Evolutionary conservation across 805 yeast genomes (phyloP).

Genomic region (Kurtzmaniella cleridarum): DNA sequence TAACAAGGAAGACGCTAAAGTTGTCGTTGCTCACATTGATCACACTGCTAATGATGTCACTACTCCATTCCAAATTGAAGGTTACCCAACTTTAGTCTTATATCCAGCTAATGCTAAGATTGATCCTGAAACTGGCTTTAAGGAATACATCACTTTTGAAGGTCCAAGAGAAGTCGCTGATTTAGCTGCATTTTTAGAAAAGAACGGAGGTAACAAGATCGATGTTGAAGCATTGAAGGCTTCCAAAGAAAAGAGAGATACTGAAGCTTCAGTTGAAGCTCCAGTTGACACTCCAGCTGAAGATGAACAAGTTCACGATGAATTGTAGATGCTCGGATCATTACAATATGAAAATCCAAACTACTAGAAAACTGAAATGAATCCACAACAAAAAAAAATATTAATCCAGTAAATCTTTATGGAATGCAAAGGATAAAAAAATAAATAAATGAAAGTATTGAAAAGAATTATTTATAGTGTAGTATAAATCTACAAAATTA

Average conservation of each 20-base stretch:
- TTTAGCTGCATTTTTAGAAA: constrained; percentile 65
- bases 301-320: constrained; percentile 5
- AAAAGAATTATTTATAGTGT: too few species aligned
- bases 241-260: constrained; percentile 18
- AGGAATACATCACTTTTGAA: constrained; percentile 53
- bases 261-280: constrained; percentile 23
- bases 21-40: constrained; percentile 80
- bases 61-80: constrained; percentile 58
- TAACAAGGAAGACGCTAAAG: constrained; percentile 45
- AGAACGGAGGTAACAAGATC: constrained; percentile 56
- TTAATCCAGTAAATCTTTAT: background rate
- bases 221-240: constrained; percentile 41
- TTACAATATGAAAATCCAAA: background rate
- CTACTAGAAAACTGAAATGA: background rate
- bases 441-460: too few species aligned
- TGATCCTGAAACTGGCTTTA: constrained; percentile 38
- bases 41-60: constrained; percentile 87
- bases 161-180: constrained; percentile 72
- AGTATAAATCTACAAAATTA: too few species aligned
- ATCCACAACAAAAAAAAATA: background rate
- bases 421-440: background rate
- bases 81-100: constrained; percentile 88
- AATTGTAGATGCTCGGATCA: constrained; percentile 3
- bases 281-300: constrained; percentile 20
- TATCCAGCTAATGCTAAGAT: constrained; percentile 69